Base-by-base conservation (phyloP, 768 basidiomycete species). In the Tylopilus rubrobrunneus region DNA sequence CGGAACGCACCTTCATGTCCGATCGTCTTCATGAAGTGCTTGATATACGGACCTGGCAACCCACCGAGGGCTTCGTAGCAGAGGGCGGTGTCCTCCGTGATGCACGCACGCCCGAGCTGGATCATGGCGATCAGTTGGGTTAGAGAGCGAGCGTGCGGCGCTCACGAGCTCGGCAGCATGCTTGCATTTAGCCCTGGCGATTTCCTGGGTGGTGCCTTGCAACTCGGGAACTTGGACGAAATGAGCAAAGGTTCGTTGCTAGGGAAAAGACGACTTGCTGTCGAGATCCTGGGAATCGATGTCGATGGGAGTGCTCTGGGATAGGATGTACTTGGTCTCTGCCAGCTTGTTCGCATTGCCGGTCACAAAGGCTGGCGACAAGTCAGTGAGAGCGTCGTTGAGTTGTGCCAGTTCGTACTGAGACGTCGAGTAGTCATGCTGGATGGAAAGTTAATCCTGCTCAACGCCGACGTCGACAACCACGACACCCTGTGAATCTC, bases 11-110 rank as follows among this genome's bases (percentile, higher is more conserved):
- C 96, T 57, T 91, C 85, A 67, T 92, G 91, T 2, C 96, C 96
- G 6, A 98, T 70, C 25, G 78, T 79, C 42, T 78, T 77, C 70
- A 98, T 73, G 70, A 99, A 99, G 58, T 91, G 78, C 64, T 99
- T 99, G 77, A 99, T 95, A 73, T 96, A 99, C 0, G 96, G 96
- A 0, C 97, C 97, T 2, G 97, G 97, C 4, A 99, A 80, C 0
- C 93, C 96, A 19, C 86, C 82, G 17, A 98, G 75, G 0, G 97
- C 94, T 56, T 85, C 82, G 64, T 92, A 98, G 60, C 87, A 91
- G 7, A 99, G 80, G 0, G 97, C 93, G 0, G 97, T 99, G 67
- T 99, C 97, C 73, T 99, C 92, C 0, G 91, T 93, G 62, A 84
- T 83, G 58, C 81, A 83, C 8, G 84, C 76, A 0, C 77, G 76